These are phyloP conservation scores for Pythium rishiriense DNA, from an alignment of 352 stramenopile genomes.

Conservation along the genomic window DNA sequence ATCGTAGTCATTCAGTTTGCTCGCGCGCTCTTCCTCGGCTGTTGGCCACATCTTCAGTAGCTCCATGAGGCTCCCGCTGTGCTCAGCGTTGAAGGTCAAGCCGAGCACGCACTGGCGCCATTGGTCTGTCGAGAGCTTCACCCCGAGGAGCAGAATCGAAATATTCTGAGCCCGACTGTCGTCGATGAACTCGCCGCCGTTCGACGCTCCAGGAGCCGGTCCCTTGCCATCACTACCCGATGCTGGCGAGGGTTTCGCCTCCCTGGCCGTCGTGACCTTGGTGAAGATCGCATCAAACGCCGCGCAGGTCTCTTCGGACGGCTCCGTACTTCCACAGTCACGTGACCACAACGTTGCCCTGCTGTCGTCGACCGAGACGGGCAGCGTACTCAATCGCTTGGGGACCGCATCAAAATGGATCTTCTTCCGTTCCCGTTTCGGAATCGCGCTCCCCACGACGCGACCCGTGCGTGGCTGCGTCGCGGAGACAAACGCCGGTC, in stretches of 20 bases:
- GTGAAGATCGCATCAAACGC: too few relatives aligned
- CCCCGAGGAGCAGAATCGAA: constrained; percentile 12
- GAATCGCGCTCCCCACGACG: too few relatives aligned
- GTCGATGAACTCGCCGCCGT: neutral
- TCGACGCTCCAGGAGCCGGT: constrained; percentile 5
- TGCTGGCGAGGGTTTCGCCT: too few relatives aligned
- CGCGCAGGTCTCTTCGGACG: too few relatives aligned
- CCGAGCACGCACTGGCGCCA: constrained; percentile 18
- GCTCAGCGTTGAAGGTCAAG: neutral
- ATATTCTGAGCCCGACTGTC: constrained; percentile 22
- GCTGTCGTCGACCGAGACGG: too few relatives aligned
- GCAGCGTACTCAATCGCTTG: too few relatives aligned
- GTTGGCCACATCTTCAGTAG: constrained; percentile 11
- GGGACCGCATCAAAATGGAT: too few relatives aligned
- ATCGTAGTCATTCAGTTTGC: neutral
- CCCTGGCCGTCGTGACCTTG: too few relatives aligned
- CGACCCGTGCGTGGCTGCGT: constrained; percentile 2
- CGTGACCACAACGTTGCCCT: too few relatives aligned
- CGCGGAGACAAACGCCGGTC: constrained; percentile 1
- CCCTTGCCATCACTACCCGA: too few relatives aligned
- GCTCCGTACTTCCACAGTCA: too few relatives aligned
- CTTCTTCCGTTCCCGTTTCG: neutral
- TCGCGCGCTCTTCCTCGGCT: constrained; percentile 3
- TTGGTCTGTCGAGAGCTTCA: constrained; percentile 13
- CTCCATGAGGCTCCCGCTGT: constrained; percentile 12